Conservation (phyloP, 2,329 filamentous ascomycete genomes). For the Trichoderma endophyticum region DNA sequence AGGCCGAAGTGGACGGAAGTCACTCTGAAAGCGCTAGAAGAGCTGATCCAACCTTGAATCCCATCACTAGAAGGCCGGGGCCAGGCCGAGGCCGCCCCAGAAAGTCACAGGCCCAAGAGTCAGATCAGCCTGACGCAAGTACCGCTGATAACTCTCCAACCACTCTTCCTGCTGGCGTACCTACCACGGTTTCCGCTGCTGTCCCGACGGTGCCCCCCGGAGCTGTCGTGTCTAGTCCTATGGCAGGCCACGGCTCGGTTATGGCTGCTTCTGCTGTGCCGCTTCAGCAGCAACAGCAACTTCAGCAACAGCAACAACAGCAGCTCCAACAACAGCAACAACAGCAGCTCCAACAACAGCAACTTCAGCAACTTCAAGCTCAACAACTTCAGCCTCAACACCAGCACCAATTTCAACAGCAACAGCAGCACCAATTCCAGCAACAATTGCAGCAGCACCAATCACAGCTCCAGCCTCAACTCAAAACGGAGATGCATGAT, state of each 20-base stretch:
- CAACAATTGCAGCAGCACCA: neutral
- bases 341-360: neutral
- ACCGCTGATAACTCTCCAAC: neutral
- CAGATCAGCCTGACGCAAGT: conserved; percentile 15
- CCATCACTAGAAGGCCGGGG: conserved; percentile 58
- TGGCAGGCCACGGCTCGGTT: neutral
- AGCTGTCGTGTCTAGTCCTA: neutral
- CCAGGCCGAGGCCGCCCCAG: conserved; percentile 54
- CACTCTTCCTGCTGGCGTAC: neutral
- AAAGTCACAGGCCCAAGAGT: conserved; percentile 33
- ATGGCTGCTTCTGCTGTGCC: conserved; percentile 14
- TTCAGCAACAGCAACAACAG: conserved; percentile 16
- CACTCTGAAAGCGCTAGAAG: conserved; percentile 36
- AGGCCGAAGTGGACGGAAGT: conserved; percentile 42
- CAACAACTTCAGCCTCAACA: conserved; percentile 16
- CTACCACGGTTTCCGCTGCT: conserved; percentile 10
- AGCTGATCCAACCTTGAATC: conserved; percentile 52
- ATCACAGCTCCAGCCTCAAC: neutral
- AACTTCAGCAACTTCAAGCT: neutral
- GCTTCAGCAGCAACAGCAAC: conserved; percentile 2
- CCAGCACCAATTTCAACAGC: neutral
- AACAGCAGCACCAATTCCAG: neutral
- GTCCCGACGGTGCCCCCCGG: neutral
- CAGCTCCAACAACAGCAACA: neutral
- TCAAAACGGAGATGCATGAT: conserved; percentile 1